phyloP scores from a whole-genome alignment of 2,329 filamentous ascomycete species.

The Colletotrichum euphorbiae region DNA sequence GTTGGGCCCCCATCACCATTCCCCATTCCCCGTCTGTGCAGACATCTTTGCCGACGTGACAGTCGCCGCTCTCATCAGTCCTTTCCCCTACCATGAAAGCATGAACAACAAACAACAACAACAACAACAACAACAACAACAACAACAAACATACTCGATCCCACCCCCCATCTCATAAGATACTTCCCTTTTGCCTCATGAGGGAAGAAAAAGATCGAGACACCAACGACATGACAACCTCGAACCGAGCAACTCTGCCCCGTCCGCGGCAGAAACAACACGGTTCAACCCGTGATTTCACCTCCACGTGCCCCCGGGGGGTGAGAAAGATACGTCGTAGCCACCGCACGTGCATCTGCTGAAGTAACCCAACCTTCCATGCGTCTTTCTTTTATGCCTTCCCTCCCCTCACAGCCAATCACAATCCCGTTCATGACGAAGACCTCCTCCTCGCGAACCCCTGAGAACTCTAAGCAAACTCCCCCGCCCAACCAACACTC shows the following conservation, averaged over 20 bases:
- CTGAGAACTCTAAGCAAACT: background rate
- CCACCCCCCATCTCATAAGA: no score
- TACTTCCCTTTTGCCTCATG: no score
- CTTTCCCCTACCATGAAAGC: no score
- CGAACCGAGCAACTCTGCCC: background rate
- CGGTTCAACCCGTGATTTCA: conserved; percentile 12
- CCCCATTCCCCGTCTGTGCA: no score
- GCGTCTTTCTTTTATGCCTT: background rate
- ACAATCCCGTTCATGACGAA: background rate
- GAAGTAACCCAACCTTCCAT: background rate
- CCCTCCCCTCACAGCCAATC: background rate
- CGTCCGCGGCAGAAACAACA: background rate
- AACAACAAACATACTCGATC: no score
- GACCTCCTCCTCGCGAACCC: background rate
- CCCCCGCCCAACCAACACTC: background rate
- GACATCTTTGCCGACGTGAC: no score
- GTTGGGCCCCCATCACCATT: background rate
- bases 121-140: no score
- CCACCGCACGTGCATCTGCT: background rate
- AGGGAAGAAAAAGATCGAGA: background rate
- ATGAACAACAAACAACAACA: no score
- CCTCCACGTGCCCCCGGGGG: background rate
- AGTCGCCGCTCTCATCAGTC: no score
- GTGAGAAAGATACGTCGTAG: background rate
- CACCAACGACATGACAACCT: conserved; percentile 1